These are phyloP conservation scores for Spiromastix sp. DNA, from an alignment of 2,329 filamentous ascomycete genomes.

Conservation along the genomic window DNA sequence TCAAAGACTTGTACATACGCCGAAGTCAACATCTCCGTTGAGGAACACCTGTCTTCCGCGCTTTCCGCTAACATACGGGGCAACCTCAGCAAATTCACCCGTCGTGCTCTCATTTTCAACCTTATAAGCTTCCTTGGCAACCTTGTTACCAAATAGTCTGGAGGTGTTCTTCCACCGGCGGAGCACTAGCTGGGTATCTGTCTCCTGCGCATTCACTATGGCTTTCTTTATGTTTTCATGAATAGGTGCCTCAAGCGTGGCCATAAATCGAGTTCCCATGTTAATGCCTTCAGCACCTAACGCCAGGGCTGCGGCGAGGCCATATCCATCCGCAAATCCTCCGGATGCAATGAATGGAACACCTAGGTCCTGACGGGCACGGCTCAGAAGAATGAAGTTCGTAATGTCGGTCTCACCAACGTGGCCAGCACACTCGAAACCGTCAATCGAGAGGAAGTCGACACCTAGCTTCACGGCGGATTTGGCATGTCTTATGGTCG, in stretches of 20 bases:
- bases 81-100: slow-evolving; percentile 83
- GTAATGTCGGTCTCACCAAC: slow-evolving; percentile 45
- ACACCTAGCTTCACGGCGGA: slow-evolving; percentile 89
- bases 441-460: slow-evolving; percentile 93
- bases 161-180: slow-evolving; percentile 89
- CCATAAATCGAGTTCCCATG: slow-evolving; percentile 98
- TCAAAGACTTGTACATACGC: slow-evolving; percentile 53
- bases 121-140: slow-evolving; percentile 67
- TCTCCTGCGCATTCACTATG: slow-evolving; percentile 81
- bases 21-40: slow-evolving; percentile 82
- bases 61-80: slow-evolving; percentile 79
- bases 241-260: slow-evolving; percentile 84
- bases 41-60: slow-evolving; percentile 83
- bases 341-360: slow-evolving; percentile 93
- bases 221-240: slow-evolving; percentile 88
- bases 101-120: slow-evolving; percentile 73
- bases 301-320: slow-evolving; percentile 78
- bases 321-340: slow-evolving; percentile 89
- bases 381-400: slow-evolving; percentile 58
- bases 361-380: slow-evolving; percentile 69
- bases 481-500: slow-evolving; percentile 84
- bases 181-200: slow-evolving; percentile 80
- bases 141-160: slow-evolving; percentile 81
- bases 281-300: slow-evolving; percentile 92
- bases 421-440: slow-evolving; percentile 85